Evolutionary conservation across 805 yeast species (phyloP), one percentile per base, ranked within the genome.

Genomic region (Teunomyces tritomae): DNA sequence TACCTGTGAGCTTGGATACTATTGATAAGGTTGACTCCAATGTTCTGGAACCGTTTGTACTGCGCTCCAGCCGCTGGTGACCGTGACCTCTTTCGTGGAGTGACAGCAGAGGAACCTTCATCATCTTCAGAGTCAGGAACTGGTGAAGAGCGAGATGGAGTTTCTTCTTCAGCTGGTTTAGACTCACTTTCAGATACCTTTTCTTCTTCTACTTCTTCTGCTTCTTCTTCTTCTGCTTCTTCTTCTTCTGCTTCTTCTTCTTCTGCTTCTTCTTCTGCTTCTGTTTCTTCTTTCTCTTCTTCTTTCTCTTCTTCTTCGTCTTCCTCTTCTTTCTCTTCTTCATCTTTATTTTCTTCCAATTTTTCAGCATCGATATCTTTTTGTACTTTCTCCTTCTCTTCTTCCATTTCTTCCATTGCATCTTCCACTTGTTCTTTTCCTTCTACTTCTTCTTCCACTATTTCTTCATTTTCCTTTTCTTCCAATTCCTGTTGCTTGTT

Each of bases 1-100:
- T 79, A 84, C 48, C 88, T 72, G 62, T 86, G 85, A 1, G 88
- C 82, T 33, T 84, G 77, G 7, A 87, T 81, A 50, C 84, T 83
- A 13, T 80, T 73, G 42, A 88, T 65, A 28, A 88, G 68, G 39
- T 84, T 86, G 6, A 76, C 68, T 0, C 89, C 84, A 14, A 84
- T 70, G 17, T 76, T 69, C 53, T 81, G 86, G 63, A 87, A 83
- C 52, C 82, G 71, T 57, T 83, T 82, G 47, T 72, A 73, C 39
- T 68, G 60, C 8, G 49, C 14, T 29, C 53, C 37, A 7, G 53
- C 29, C 20, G 46, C 29, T 2, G 61, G 50, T n/a, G 61, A 50
- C 28, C 53, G 32, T 4, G 55, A 51, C 11, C 62, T 46, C 28
- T 53, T 52, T 11, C 58, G 46, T 13, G 53, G 14, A 8, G 29